phyloP scores from a whole-genome alignment of 2,329 filamentous ascomycete genomes.

The Metarhizium anisopliae region DNA sequence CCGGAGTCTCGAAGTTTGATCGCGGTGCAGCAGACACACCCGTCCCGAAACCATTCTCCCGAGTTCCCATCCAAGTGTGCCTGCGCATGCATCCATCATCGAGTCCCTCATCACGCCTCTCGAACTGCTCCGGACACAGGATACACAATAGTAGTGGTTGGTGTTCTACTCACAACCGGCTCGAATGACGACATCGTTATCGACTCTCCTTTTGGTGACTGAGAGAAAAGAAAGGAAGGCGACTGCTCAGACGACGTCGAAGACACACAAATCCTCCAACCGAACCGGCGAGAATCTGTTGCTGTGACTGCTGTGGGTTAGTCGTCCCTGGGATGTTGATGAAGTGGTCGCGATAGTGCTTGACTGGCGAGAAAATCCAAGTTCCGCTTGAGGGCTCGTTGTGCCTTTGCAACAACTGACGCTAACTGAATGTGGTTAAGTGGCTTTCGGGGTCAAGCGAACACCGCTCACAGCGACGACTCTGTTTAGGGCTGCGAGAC shows the following conservation, averaged over 20 bases:
- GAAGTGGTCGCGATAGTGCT: constrained; percentile 31
- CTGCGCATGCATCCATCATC: constrained; percentile 5
- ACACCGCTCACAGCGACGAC: constrained; percentile 20
- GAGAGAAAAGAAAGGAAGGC: constrained; percentile 21
- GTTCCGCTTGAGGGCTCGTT: constrained; percentile 29
- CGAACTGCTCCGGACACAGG: constrained; percentile 3
- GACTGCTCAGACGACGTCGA: constrained; percentile 24
- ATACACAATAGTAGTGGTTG: neutral
- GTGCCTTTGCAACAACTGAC: constrained; percentile 25
- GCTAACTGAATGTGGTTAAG: constrained; percentile 26
- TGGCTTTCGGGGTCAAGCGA: constrained; percentile 23
- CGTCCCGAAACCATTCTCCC: neutral
- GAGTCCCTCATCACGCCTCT: constrained; percentile 2
- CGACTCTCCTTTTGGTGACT: constrained; percentile 26
- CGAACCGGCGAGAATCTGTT: constrained; percentile 29
- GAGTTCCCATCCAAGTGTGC: constrained; percentile 1
- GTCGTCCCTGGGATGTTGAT: constrained; percentile 29
- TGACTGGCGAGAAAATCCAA: constrained; percentile 31
- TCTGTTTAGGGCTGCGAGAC: constrained; percentile 32
- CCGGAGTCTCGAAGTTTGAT: neutral
- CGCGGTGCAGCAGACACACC: constrained; percentile 4
- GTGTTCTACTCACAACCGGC: constrained; percentile 52
- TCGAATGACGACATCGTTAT: constrained; percentile 57
- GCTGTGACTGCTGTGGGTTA: constrained; percentile 33
- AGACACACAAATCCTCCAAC: constrained; percentile 28